Evolutionary conservation across 768 basidiomycete genomes (phyloP), one percentile per base, ranked within the genome.

Genomic region (Omphalotus guepiniiformis): DNA sequence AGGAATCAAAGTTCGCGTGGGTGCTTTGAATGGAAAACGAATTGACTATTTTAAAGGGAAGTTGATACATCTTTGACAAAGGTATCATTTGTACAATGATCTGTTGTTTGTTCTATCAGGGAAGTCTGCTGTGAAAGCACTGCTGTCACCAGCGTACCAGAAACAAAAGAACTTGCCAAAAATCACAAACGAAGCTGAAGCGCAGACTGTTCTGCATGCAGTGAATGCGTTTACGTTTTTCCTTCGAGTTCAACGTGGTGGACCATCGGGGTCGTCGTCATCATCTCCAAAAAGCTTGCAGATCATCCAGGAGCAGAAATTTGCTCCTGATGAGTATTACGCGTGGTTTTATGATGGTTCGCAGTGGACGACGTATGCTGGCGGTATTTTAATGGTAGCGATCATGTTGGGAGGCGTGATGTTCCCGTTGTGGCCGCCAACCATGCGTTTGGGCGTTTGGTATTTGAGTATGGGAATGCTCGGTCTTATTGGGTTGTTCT

Each of bases 341-440:
- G 93, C 88, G 23, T 99, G 95, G 95, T 92, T 98, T 67, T 91
- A 93, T 65, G 91, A 93, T 50, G 90, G 92, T 35, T 89, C 90
- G 12, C 93, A 95, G 59, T 85, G 92, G 81, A 89, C 86, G 56
- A 94, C 89, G 6, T 91, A 95, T 60, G 80, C 92, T 8, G 91
- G 93, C 34, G 95, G 90, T 15, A 72, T 88, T 11, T 82, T 82
- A 23, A 93, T 99, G 90, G 93, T 98, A 49, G 80, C 76, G 34
- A 73, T 97, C 61, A 92, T 98, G 75, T 84, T 99, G 35, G 93
- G 88, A 4, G 94, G 90, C 2, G 94, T 97, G 60, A 96, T 99
- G 93, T 99, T 96, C 81, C 96, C 96, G 3, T 77, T 99, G 13
- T 99, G 96, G 96, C 96, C 96, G 2, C 81, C 87, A 40, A 83